Evolutionary conservation across 208 protist genomes (phyloP).

Genomic region (Crithidia bombi): DNA sequence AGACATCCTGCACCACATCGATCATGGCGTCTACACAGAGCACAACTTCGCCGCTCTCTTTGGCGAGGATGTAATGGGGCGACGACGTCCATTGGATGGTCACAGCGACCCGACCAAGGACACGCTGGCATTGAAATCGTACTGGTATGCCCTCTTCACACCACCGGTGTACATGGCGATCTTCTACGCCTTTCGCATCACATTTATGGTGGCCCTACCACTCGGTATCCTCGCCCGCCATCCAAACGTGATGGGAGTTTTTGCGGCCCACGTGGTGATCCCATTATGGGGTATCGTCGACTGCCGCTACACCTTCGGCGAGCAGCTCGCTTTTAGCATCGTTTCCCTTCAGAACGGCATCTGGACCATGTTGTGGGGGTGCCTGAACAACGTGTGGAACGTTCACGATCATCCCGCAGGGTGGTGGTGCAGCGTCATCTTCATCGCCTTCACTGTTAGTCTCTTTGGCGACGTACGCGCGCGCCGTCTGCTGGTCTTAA

Average conservation of each 20-base stretch:
- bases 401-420: constrained; percentile 30
- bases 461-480: constrained; percentile 61
- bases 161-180: constrained; percentile 49
- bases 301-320: constrained; percentile 51
- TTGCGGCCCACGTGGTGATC: constrained; percentile 44
- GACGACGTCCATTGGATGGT: constrained; percentile 11
- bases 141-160: constrained; percentile 47
- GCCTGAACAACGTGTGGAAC: constrained; percentile 44
- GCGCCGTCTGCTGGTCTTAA: constrained; percentile 50
- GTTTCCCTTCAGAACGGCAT: constrained; percentile 31
- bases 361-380: constrained; percentile 42
- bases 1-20: neutral
- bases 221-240: constrained; percentile 42
- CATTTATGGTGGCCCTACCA: constrained; percentile 50
- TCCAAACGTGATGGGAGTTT: constrained; percentile 30
- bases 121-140: constrained; percentile 29
- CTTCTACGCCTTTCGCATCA: constrained; percentile 61
- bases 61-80: neutral
- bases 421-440: constrained; percentile 71
- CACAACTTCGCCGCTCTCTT: neutral
- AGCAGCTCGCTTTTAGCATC: constrained; percentile 45
- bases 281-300: constrained; percentile 46
- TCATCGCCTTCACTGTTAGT: constrained; percentile 37
- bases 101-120: constrained; percentile 30
- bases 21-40: neutral